Evolutionary conservation across 169 alveolate species (phyloP), one percentile per base, ranked within the genome.

Genomic region (Plasmodium sp.): DNA sequence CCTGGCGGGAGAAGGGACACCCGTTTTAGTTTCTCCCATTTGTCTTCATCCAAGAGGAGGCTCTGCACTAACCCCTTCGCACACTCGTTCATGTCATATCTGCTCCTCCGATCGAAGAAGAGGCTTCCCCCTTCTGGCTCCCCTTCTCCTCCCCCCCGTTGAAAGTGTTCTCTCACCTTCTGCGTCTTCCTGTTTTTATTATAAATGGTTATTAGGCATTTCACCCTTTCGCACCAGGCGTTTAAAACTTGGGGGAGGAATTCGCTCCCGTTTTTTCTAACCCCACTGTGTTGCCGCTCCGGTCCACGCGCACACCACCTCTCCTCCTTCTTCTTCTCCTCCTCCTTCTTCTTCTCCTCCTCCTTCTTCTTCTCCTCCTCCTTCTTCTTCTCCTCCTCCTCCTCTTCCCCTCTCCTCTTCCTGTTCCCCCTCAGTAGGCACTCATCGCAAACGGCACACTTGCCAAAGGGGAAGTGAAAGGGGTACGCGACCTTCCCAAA

Each of bases 31-130:
- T 22, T 34, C 54, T 77, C 7, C 39, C 36, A 86, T 27, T 39
- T 75, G 27, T 43, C 71, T 12, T 39, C 56, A 75, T 77, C 33
- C 79, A 86, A 56, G 54, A 67, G 39, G 39, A 79, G 33, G 72
- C 41, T 79, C 18, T 56, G 41, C 45, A 22, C 31, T 86, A 86
- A 86, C 14, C 81, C 62, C 27, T 86, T 86, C 14, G 81, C 43
- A 54, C 93, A 86, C 12, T 86, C 93, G 34, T 71, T 86, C 48
- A 86, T 33, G n/a, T 84, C 67, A 77, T 86, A 86, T 56, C 93
- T 86, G 45, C 93, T 86, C 45, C 67, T 86, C 56, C 22, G 54
- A 34, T 86, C 86, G 81, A 54, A 86, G 14, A 72, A 27, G 14
- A 84, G 56, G 39, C 6, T 72, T 1, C 67, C 51, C 9, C 54